Conservation (phyloP, 2,329 filamentous ascomycete genomes). For the Colletotrichum tabaci region DNA sequence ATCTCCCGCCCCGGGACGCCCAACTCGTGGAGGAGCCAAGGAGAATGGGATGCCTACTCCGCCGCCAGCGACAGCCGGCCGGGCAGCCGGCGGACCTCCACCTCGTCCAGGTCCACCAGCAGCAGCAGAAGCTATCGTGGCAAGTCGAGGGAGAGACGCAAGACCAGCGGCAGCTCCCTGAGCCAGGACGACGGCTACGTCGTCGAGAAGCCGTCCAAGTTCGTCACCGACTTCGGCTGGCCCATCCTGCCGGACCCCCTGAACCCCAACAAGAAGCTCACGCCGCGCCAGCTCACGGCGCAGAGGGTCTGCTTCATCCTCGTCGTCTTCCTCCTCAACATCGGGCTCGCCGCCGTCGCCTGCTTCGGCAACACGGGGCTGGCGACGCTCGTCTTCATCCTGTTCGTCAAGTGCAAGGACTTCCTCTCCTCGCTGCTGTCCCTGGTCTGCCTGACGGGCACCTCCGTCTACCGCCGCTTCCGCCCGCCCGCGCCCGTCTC, state of each 20-base stretch:
- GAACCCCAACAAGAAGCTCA: constrained; percentile 22
- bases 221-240: constrained; percentile 27
- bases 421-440: constrained; percentile 18
- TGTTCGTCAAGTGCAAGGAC: constrained; percentile 26
- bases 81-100: neutral
- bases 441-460: constrained; percentile 8
- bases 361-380: constrained; percentile 15
- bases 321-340: constrained; percentile 9
- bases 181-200: neutral
- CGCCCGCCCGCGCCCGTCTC: constrained; percentile 20
- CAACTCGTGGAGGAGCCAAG: constrained; percentile 24
- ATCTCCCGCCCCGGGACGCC: constrained; percentile 8
- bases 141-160: neutral
- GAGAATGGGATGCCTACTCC: constrained; percentile 29
- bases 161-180: neutral
- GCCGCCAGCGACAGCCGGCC: constrained; percentile 14
- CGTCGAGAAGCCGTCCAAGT: constrained; percentile 14
- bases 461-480: constrained; percentile 16
- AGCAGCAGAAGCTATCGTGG: neutral
- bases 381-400: constrained; percentile 16
- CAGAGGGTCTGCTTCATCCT: constrained; percentile 7
- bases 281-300: constrained; percentile 4
- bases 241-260: constrained; percentile 13
- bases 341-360: constrained; percentile 9
- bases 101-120: neutral